Evolutionary conservation across 1,139 yeast genomes (phyloP).

Genomic region (Geotrichum armillariae): DNA sequence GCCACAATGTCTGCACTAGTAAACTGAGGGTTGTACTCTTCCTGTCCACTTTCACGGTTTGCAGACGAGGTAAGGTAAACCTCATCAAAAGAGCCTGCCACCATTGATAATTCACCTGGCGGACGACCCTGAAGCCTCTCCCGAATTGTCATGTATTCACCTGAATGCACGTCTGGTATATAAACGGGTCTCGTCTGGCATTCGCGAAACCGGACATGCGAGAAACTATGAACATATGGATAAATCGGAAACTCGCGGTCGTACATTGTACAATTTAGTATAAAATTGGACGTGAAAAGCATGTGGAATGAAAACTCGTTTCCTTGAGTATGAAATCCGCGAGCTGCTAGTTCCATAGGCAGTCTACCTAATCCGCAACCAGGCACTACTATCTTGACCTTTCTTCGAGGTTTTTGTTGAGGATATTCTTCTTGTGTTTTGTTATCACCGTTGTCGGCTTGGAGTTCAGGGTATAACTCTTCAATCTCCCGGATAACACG

Average conservation of each 20-base stretch:
- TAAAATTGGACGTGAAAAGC: conserved; percentile 65
- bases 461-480: conserved; percentile 43
- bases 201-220: conserved; percentile 56
- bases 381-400: conserved; percentile 60
- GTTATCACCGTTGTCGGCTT: conserved; percentile 1
- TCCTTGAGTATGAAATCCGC: conserved; percentile 79
- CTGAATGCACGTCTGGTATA: conserved; percentile 45
- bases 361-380: conserved; percentile 84
- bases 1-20: conserved; percentile 54
- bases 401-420: background rate
- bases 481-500: conserved; percentile 50
- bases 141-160: conserved; percentile 26
- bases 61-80: conserved; percentile 53
- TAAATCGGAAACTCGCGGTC: conserved; percentile 61
- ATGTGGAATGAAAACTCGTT: conserved; percentile 83
- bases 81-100: conserved; percentile 79
- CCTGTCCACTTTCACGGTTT: background rate
- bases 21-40: conserved; percentile 33
- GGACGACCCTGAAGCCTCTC: conserved; percentile 45
- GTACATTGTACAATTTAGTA: conserved; percentile 55
- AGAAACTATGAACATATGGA: conserved; percentile 74
- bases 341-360: conserved; percentile 65
- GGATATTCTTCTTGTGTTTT: background rate
- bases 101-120: conserved; percentile 65
- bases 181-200: conserved; percentile 55